Evolutionary conservation across 192 early-diverging fungal species (phyloP).

Genomic region (Obelidium mucronatum): DNA sequence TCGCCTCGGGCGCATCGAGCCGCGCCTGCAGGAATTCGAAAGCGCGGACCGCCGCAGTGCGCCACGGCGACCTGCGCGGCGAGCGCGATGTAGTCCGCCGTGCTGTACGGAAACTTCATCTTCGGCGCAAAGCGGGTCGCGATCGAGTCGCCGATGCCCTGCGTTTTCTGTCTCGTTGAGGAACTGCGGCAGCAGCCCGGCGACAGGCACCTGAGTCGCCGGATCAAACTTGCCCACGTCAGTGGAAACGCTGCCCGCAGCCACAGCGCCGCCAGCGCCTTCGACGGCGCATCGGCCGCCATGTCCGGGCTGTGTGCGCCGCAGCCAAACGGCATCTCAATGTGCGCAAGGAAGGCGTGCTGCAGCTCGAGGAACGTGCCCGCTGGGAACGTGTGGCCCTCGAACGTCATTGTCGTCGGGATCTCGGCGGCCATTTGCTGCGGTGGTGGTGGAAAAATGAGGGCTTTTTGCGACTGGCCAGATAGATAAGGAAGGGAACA

Average conservation of each 20-base stretch:
- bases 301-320: background rate
- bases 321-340: background rate
- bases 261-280: slow-evolving; percentile 45
- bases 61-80: slow-evolving; percentile 31
- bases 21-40: slow-evolving; percentile 30
- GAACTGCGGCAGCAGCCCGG: slow-evolving; percentile 11
- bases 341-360: background rate
- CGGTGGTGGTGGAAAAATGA: background rate
- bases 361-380: background rate
- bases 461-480: background rate
- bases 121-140: slow-evolving; percentile 2
- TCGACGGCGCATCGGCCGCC: slow-evolving; percentile 11
- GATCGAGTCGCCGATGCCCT: background rate
- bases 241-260: slow-evolving; percentile 45
- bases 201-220: slow-evolving; percentile 1
- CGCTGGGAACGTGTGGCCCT: background rate
- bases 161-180: slow-evolving; percentile 16
- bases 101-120: slow-evolving; percentile 4
- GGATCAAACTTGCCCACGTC: slow-evolving; percentile 39
- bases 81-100: slow-evolving; percentile 41
- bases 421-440: background rate
- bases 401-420: background rate
- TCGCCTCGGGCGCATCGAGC: slow-evolving; percentile 15
- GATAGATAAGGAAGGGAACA: no score
- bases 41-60: slow-evolving; percentile 44